Percentiles rank a stretch among this genome's conserved stretches.
Evolutionary conservation across 2,329 filamentous ascomycete genomes (phyloP).

Genomic region (Thielaviopsis populi): DNA sequence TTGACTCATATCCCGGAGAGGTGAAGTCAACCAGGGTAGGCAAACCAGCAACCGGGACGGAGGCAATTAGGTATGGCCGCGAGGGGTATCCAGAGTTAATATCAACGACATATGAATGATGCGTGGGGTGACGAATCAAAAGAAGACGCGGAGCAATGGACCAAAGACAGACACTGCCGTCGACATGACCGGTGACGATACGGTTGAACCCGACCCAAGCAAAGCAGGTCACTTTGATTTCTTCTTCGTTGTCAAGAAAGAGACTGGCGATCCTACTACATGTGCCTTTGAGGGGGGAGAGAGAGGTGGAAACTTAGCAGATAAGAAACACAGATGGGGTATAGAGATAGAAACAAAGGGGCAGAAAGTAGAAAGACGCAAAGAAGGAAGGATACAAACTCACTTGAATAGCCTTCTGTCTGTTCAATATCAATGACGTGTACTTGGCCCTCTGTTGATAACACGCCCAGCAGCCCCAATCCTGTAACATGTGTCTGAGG

Average conservation of each 20-base stretch:
- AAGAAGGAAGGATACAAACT: background rate
- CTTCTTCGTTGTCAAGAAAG: slow-evolving; percentile 31
- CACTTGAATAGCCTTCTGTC: slow-evolving; percentile 20
- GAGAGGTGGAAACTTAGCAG: slow-evolving; percentile 20
- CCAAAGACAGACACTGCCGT: slow-evolving; percentile 43
- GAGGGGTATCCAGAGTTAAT: slow-evolving; percentile 42
- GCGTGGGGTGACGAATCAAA: slow-evolving; percentile 37
- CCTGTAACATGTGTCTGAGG: slow-evolving; percentile 27
- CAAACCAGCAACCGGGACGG: slow-evolving; percentile 39
- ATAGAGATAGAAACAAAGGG: background rate
- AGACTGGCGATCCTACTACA: slow-evolving; percentile 31
- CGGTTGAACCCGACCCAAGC: slow-evolving; percentile 42
- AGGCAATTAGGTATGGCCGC: slow-evolving; percentile 39
- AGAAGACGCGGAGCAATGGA: slow-evolving; percentile 36
- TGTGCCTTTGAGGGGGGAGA: slow-evolving; percentile 24
- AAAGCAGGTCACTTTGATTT: slow-evolving; percentile 36
- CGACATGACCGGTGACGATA: slow-evolving; percentile 39
- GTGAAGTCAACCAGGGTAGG: slow-evolving; percentile 38
- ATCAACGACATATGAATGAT: slow-evolving; percentile 39
- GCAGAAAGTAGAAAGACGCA: background rate
- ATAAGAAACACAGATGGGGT: background rate
- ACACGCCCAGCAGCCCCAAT: slow-evolving; percentile 32
- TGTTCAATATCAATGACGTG: slow-evolving; percentile 32
- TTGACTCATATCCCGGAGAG: slow-evolving; percentile 37
- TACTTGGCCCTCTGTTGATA: slow-evolving; percentile 37